Evolutionary conservation across 2,329 filamentous ascomycete species (phyloP).

Genomic region (Graphiopsis chlorocephala): DNA sequence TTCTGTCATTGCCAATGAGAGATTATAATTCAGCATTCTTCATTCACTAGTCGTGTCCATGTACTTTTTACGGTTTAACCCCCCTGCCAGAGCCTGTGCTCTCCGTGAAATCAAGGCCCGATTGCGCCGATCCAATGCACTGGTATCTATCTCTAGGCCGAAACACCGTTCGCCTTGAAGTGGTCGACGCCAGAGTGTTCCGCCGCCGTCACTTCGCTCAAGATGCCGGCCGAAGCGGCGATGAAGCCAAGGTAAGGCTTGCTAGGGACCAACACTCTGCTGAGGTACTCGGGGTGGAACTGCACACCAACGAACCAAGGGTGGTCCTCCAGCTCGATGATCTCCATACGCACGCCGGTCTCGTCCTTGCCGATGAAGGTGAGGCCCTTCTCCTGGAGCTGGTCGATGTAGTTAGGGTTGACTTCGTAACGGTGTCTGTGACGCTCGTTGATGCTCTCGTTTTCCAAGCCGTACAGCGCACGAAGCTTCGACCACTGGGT

Average conservation of each 20-base stretch:
- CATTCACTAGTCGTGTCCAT: constrained; percentile 4
- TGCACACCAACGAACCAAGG: constrained; percentile 84
- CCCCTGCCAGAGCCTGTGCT: constrained; percentile 6
- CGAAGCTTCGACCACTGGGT: constrained; percentile 78
- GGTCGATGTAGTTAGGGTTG: constrained; percentile 72
- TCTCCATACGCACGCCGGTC: constrained; percentile 75
- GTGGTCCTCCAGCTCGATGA: constrained; percentile 78
- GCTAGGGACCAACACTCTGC: constrained; percentile 69
- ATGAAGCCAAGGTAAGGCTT: constrained; percentile 82
- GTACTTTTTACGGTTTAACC: neutral
- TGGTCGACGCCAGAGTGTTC: constrained; percentile 10
- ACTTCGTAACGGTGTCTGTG: constrained; percentile 91
- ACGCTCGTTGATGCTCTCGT: constrained; percentile 59
- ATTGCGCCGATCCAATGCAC: constrained; percentile 9
- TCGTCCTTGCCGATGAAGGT: constrained; percentile 78
- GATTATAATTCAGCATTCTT: neutral
- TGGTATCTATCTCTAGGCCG: neutral
- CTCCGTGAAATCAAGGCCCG: constrained; percentile 6
- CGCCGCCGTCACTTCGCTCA: constrained; percentile 47
- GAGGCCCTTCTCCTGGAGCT: constrained; percentile 66
- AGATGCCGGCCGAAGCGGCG: constrained; percentile 68
- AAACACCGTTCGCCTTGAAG: constrained; percentile 6
- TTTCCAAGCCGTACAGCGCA: constrained; percentile 62
- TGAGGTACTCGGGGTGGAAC: constrained; percentile 84
- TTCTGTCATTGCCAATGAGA: neutral